phyloP scores from a whole-genome alignment of 495 filamentous ascomycete species.

The Bryoglossum gracile region DNA sequence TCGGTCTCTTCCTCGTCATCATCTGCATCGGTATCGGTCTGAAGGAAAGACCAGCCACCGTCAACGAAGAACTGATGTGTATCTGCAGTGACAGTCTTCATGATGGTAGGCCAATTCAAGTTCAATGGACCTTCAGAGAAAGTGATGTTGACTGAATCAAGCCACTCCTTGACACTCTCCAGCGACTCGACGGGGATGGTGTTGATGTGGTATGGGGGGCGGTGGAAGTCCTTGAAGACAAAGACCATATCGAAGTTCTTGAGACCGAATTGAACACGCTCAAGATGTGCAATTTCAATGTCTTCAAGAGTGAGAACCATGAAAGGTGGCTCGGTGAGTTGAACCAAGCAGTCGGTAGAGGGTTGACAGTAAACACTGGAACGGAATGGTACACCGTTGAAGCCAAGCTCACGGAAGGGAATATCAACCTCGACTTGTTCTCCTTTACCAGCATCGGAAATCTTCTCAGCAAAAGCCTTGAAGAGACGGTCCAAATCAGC shows the following conservation, averaged over 20 bases:
- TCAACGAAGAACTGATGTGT: slow-evolving; percentile 92
- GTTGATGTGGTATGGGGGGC: slow-evolving; percentile 86
- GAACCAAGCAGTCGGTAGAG: slow-evolving; percentile 96
- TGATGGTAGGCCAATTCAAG: slow-evolving; percentile 97
- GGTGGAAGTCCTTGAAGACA: slow-evolving; percentile 92
- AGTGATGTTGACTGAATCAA: slow-evolving; percentile 89
- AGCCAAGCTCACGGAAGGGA: slow-evolving; percentile 92
- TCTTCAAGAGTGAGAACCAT: slow-evolving; percentile 90
- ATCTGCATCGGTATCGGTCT: slow-evolving; percentile 81
- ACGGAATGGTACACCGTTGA: slow-evolving; percentile 91
- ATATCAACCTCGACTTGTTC: slow-evolving; percentile 85
- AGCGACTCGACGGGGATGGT: slow-evolving; percentile 95
- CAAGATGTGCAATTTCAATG: slow-evolving; percentile 92
- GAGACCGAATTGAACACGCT: slow-evolving; percentile 94
- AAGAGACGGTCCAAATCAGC: slow-evolving; percentile 92
- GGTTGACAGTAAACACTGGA: slow-evolving; percentile 93
- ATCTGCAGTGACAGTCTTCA: slow-evolving; percentile 95
- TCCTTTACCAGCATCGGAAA: slow-evolving; percentile 83
- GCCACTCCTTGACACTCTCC: slow-evolving; percentile 95
- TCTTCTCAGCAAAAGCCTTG: slow-evolving; percentile 95
- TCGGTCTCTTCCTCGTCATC: slow-evolving; percentile 73
- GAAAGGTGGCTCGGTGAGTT: slow-evolving; percentile 95
- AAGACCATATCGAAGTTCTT: slow-evolving; percentile 99
- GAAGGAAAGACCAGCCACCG: slow-evolving; percentile 92
- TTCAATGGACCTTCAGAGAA: slow-evolving; percentile 95